Base-by-base conservation (phyloP, 257 asterid species). In the Agastache rugosa region DNA sequence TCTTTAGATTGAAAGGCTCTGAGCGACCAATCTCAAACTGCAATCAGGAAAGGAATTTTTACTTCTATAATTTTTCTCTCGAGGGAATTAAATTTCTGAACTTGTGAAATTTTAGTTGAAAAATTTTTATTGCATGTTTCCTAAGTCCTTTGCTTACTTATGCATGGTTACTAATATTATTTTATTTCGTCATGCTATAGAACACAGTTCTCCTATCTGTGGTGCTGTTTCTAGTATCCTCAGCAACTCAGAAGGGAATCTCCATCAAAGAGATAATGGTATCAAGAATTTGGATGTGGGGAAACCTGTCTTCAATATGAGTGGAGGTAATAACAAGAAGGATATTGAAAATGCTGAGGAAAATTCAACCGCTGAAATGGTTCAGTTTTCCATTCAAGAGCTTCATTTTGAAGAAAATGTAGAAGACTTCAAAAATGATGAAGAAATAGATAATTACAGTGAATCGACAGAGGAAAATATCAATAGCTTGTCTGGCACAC, bases 381-480 rank as follows among this genome's bases (percentile, higher is more conserved):
- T 35, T 53, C 80, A 75, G 55, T 51, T 51, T 60, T 74, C 67
- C 59, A 35, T 72, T 70, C 45, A 73, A 3, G 83, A 78, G 56
- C 71, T 62, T 77, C 55, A 63, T 56, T 53, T 65, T 35, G 69
- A 75, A 72, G 82, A 72, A 70, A 64, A 81, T n/a, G 50, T 16
- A n/a, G 68, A 59, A 53, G 81, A 63, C 45, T 66, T 72, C 20
- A 70, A 53, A 29, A 63, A 34, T 34, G 44, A 59, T 31, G 80
- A 70, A 71, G 81, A 75, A 54, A 34, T 42, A 12, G 62, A 58
- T n/a, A 41, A 70, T 75, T 72, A 39, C 45, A 59, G 53, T 63
- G 61, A 20, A 42, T 73, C 48, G 71, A 34, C 45, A 22, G 73
- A 74, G 63, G 65, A 22, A 34, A 48, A 59, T n/a, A 22, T 29